phyloP scores from a whole-genome alignment of 1,284 basidiomycete genomes.

The Exobasidium cylindrosporum region DNA sequence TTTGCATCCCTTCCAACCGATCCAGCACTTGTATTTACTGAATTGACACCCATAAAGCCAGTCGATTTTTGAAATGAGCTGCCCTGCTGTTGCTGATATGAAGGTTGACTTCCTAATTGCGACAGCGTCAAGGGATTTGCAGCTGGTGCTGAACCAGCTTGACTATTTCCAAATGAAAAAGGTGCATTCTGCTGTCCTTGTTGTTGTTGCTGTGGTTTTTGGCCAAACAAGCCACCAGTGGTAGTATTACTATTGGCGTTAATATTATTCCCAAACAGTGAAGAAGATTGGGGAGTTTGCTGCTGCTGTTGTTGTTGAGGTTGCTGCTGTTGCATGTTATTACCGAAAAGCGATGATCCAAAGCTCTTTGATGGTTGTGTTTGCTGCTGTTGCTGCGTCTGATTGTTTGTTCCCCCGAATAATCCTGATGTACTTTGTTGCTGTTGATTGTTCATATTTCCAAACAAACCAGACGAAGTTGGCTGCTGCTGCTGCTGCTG shows the following conservation, averaged over 20 bases:
- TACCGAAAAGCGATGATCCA: conserved; percentile 25
- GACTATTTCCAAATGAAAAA: neutral
- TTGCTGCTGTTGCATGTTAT: conserved; percentile 20
- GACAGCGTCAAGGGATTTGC: conserved; percentile 10
- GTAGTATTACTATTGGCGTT: neutral
- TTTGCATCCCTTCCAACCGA: conserved; percentile 18
- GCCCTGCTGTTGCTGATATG: conserved; percentile 9
- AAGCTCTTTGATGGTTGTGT: conserved; percentile 2
- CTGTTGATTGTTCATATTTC: neutral
- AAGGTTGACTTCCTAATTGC: conserved; percentile 7
- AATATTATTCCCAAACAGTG: neutral
- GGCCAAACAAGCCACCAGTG: neutral
- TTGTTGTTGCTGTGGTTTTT: conserved; percentile 11
- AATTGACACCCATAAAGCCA: neutral
- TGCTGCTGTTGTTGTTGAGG: conserved; percentile 23
- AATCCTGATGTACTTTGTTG: neutral
- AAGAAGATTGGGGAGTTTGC: too few species aligned
- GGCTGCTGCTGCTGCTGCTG: conserved; percentile 17
- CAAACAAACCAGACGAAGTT: neutral
- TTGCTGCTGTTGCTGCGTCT: conserved; percentile 17
- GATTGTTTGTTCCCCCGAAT: conserved; percentile 5
- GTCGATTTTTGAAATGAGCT: conserved; percentile 5
- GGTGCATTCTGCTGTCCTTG: conserved; percentile 26
- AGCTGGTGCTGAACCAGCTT: neutral
- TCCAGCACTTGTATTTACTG: neutral